Conservation (phyloP, 768 basidiomycete species). For the Mycena vulgaris region DNA sequence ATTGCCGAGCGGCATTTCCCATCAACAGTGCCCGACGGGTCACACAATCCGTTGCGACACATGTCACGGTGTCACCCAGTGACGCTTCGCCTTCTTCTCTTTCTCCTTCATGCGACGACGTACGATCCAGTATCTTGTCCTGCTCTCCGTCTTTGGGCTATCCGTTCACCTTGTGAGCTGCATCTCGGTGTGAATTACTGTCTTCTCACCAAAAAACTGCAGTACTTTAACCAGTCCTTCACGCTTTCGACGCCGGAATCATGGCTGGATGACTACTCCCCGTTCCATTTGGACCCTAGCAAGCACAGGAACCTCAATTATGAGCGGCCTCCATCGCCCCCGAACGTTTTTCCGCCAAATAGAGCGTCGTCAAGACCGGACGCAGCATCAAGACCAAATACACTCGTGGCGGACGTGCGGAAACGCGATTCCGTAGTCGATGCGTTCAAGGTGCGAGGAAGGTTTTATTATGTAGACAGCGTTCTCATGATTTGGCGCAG, state of each 20-base stretch:
- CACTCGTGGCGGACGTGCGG: slow-evolving; percentile 62
- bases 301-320: no score
- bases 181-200: neutral
- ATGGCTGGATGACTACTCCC: slow-evolving; percentile 1
- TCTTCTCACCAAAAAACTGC: neutral
- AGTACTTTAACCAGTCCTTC: slow-evolving; percentile 18
- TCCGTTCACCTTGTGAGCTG: neutral
- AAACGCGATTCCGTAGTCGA: slow-evolving; percentile 16
- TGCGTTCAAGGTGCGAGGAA: slow-evolving; percentile 17
- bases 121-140: neutral
- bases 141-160: neutral
- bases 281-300: neutral
- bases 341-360: neutral
- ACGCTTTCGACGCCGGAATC: neutral
- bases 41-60: no score
- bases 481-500: slow-evolving; percentile 63
- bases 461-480: neutral
- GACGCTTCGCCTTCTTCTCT: neutral
- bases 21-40: no score
- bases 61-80: neutral
- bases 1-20: no score
- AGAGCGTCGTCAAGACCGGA: neutral
- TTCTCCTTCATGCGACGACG: neutral
- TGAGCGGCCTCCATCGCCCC: no score
- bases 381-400: neutral